These are phyloP conservation scores for Suillus americanus DNA, from an alignment of 768 basidiomycete species.

Conservation along the genomic window DNA sequence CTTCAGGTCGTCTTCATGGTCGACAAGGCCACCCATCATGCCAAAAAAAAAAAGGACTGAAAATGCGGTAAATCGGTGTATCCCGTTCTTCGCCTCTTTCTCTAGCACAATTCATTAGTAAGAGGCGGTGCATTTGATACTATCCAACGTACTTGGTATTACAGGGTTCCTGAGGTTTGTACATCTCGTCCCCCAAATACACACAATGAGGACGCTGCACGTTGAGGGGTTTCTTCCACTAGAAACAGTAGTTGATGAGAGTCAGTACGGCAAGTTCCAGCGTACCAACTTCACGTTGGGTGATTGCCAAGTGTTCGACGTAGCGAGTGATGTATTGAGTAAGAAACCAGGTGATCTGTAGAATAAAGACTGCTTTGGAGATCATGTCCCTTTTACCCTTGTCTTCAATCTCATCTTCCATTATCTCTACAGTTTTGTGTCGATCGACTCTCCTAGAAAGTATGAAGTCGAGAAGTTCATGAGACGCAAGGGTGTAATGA, in stretches of 20 bases:
- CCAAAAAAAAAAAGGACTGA: not conserved
- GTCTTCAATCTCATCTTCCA: conserved; percentile 26
- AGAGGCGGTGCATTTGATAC: not conserved
- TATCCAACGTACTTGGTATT: not conserved
- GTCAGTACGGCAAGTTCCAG: conserved; percentile 31
- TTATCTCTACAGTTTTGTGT: not conserved
- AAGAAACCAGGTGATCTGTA: conserved; percentile 36
- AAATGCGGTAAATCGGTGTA: not conserved
- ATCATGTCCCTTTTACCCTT: conserved; percentile 33
- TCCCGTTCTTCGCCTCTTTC: not conserved
- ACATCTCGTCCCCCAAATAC: not conserved
- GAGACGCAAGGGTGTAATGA: not conserved
- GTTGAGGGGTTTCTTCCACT: conserved; percentile 37
- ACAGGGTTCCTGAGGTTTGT: not conserved
- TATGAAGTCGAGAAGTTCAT: conserved; percentile 10
- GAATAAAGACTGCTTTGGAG: conserved; percentile 27
- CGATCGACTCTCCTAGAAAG: conserved; percentile 11
- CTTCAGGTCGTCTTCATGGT: not conserved
- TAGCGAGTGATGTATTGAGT: conserved; percentile 25
- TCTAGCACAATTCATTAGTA: not conserved
- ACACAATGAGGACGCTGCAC: conserved; percentile 15
- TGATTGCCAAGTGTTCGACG: conserved; percentile 22
- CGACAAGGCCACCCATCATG: not conserved
- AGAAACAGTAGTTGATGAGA: conserved; percentile 27
- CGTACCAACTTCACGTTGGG: conserved; percentile 33